phyloP scores from a whole-genome alignment of 176 grass and related monocot species.

The Oryza punctata region DNA sequence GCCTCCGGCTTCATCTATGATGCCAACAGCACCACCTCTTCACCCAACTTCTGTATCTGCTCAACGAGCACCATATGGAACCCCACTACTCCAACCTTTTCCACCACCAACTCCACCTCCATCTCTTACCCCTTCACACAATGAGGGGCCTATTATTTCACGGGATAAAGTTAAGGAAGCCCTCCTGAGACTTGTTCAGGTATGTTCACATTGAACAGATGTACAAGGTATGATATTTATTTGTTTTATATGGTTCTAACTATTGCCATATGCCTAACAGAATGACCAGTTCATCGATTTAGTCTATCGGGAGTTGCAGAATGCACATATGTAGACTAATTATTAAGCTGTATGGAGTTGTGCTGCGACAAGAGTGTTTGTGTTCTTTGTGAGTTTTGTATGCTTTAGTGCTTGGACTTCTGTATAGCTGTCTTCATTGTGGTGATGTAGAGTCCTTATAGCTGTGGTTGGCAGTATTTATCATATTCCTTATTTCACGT shows the following conservation, averaged over 20 bases:
- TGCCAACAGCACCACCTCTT: conserved; percentile 51
- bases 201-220: conserved; percentile 28
- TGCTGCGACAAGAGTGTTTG: neutral
- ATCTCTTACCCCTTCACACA: conserved; percentile 57
- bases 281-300: conserved; percentile 79
- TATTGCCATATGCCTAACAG: conserved; percentile 40
- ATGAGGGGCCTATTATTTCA: conserved; percentile 48
- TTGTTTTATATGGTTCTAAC: conserved; percentile 17
- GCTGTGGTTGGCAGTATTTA: conserved; percentile 28
- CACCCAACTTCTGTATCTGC: conserved; percentile 47
- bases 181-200: conserved; percentile 78
- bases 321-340: conserved; percentile 52
- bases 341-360: conserved; percentile 5
- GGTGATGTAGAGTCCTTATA: conserved; percentile 50
- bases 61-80: conserved; percentile 44
- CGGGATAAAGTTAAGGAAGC: conserved; percentile 80
- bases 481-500: conserved; percentile 12
- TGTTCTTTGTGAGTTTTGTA: conserved; percentile 39
- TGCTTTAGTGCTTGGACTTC: conserved; percentile 16
- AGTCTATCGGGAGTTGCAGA: conserved; percentile 62
- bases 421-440: conserved; percentile 37
- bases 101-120: conserved; percentile 66
- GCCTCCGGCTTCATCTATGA: conserved; percentile 42
- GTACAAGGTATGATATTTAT: neutral
- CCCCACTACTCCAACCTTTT: conserved; percentile 72